Evolutionary conservation across 148 eudicot genomes (phyloP).

Genomic region (Rheum nobile): DNA sequence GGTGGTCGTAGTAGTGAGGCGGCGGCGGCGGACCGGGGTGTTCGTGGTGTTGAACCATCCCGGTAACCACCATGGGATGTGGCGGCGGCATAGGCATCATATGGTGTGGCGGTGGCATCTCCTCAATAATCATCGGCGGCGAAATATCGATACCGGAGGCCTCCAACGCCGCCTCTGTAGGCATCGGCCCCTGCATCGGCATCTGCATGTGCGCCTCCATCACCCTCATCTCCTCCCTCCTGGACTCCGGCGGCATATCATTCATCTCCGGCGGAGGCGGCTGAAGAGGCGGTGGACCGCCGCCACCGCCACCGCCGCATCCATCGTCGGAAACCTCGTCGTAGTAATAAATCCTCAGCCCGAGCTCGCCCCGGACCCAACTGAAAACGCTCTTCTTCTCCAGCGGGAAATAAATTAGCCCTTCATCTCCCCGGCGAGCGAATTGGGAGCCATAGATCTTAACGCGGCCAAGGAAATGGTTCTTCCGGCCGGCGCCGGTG

Average conservation of each 20-base stretch:
- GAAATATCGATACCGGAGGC: slow-evolving; percentile 21
- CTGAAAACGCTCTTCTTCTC: slow-evolving; percentile 97
- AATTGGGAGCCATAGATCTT: slow-evolving; percentile 80
- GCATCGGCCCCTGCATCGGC: slow-evolving; percentile 24
- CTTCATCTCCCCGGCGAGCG: slow-evolving; percentile 59
- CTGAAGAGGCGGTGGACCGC: slow-evolving; percentile 2
- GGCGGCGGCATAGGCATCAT: slow-evolving; percentile 1
- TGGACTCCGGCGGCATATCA: slow-evolving; percentile 22
- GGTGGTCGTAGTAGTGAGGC: slow-evolving; percentile 11
- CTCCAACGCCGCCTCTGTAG: slow-evolving; percentile 36
- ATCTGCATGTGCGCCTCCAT: slow-evolving; percentile 2
- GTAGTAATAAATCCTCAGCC: slow-evolving; percentile 61
- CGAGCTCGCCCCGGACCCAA: slow-evolving; percentile 86
- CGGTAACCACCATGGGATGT: slow-evolving; percentile 7
- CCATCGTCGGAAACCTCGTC: slow-evolving; percentile 36
- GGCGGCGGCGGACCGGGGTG: slow-evolving; percentile 15
- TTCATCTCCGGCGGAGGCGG: slow-evolving; percentile 15
- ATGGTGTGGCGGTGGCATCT: slow-evolving; percentile 11
- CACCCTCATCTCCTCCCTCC: slow-evolving; percentile 12
- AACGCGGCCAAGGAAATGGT: slow-evolving; percentile 79
- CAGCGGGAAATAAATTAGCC: slow-evolving; percentile 50
- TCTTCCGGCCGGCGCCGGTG: slow-evolving; percentile 55
- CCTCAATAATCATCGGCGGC: slow-evolving; percentile 25
- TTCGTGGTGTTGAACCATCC: slow-evolving; percentile 8
- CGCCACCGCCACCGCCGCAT: slow-evolving; percentile 14